These are phyloP conservation scores for Cyclostephanos tholiformis DNA, from an alignment of 108 stramenopile species.

Conservation along the genomic window DNA sequence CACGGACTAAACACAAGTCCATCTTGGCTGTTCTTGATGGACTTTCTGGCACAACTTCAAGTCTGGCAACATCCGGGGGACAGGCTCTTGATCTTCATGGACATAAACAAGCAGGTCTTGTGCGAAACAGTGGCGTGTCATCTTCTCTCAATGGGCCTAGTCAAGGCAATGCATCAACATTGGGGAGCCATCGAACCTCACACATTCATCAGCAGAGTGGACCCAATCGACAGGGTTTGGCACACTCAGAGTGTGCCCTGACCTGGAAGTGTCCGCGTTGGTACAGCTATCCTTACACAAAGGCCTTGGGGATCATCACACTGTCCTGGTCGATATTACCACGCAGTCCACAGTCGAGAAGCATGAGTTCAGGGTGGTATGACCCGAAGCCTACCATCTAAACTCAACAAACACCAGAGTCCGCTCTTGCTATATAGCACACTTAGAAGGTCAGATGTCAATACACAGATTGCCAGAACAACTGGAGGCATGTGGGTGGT, in stretches of 20 bases:
- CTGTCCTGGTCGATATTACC: background rate
- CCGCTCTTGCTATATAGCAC: too few relatives aligned
- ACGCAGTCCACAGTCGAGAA: background rate
- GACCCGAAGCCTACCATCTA: too few relatives aligned
- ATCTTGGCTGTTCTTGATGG: background rate
- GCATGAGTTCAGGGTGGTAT: too few relatives aligned
- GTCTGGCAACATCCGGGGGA: background rate
- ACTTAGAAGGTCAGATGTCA: too few relatives aligned
- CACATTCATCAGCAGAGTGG: too few relatives aligned
- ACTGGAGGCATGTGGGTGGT: too few relatives aligned
- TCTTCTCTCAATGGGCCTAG: background rate
- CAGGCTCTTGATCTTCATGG: background rate
- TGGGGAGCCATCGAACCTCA: background rate
- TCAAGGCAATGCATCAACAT: background rate
- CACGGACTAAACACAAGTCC: background rate
- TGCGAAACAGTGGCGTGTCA: background rate
- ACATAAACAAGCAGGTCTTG: background rate
- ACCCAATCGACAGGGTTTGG: too few relatives aligned
- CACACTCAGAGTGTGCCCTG: background rate
- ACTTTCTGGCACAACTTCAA: background rate
- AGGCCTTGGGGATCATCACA: background rate
- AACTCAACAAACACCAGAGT: too few relatives aligned
- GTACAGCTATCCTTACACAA: background rate
- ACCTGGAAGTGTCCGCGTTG: background rate
- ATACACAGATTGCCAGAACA: too few relatives aligned